Evolutionary conservation across 2,329 filamentous ascomycete species (phyloP), one percentile per base, ranked within the genome.

Genomic region (Xylaria hypoxylon): DNA sequence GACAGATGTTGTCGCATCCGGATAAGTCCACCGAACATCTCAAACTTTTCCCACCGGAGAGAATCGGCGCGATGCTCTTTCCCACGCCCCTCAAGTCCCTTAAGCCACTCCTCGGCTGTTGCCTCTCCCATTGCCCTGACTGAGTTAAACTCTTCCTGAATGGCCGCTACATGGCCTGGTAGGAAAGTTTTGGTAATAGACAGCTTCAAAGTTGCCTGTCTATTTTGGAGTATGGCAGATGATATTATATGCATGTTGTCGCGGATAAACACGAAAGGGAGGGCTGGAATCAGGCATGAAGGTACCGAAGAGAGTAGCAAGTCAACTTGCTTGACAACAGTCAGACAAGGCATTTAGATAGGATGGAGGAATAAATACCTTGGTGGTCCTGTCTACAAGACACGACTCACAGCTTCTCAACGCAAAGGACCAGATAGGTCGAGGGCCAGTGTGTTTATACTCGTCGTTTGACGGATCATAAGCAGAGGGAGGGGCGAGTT

Each of bases 21-120:
- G 10, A 67, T 50, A 45, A 82, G 61, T 38, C 81, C 81, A 53
- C 83, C 83, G 45, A 83, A 79, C 3, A 74, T 71, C 69, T 90
- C 88, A 88, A 91, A 95, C 73, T 89, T 90, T 75, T 94, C 92
- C 90, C 92, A 95, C 56, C 90, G 87, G 31, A 87, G 84, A 33
- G 87, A 84, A 75, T 92, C 88, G 11, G 82, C 83, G 71, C 88
- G 85, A 55, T 83, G 80, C 65, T 87, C 83, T 71, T 86, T 87
- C 10, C 91, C 90, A 64, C 87, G 84, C 31, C 80, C 81, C 48
- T 89, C 86, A 3, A 96, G 84, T 10, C 92, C 92, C 78, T 94
- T 94, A 33, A 89, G 82, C 92, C 92, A 96, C 77, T 94, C 92
- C 71, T 93, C 90, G 3, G 86, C 85, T 11, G 90, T 87, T 47